A percentile compares a stretch with the other conserved stretches of the same genome.
These are phyloP conservation scores for Aspergillus proliferans DNA, from an alignment of 2,329 filamentous ascomycete genomes.

Conservation along the genomic window DNA sequence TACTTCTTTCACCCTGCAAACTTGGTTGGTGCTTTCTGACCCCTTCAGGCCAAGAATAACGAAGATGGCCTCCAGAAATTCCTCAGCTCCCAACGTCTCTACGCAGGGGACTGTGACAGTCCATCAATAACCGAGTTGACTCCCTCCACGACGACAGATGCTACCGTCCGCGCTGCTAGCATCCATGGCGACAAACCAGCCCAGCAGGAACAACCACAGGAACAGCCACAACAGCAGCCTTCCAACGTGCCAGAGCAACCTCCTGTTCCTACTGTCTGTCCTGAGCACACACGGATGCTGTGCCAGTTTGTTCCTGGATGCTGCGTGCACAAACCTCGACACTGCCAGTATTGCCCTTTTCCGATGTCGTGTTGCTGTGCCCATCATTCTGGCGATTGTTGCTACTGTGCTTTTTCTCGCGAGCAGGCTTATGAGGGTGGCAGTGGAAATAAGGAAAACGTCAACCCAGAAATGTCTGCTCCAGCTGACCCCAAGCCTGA, in stretches of 20 bases:
- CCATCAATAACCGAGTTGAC: background rate
- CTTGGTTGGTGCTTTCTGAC: too few species aligned
- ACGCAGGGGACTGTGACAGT: background rate
- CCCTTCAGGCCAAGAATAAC: background rate
- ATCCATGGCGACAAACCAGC: background rate
- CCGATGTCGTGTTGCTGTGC: conserved; percentile 15
- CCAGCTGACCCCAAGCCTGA: too few species aligned
- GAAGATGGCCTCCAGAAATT: background rate
- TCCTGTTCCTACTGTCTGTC: background rate
- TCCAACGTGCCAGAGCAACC: too few species aligned
- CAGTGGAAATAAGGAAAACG: background rate
- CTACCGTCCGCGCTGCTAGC: background rate
- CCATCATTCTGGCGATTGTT: conserved; percentile 17
- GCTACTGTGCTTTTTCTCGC: conserved; percentile 6
- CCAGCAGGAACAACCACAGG: conserved; percentile 2
- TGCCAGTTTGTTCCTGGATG: conserved; percentile 12
- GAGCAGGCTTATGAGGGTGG: background rate
- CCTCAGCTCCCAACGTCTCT: background rate
- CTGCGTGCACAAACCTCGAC: conserved; percentile 12
- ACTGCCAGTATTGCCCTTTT: conserved; percentile 10
- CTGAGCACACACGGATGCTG: background rate
- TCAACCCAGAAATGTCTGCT: background rate
- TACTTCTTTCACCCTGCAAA: too few species aligned
- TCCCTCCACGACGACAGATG: background rate
- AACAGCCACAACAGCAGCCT: background rate